Evolutionary conservation across 352 stramenopile species (phyloP).

Genomic region (Chrysophaeum taylorii): DNA sequence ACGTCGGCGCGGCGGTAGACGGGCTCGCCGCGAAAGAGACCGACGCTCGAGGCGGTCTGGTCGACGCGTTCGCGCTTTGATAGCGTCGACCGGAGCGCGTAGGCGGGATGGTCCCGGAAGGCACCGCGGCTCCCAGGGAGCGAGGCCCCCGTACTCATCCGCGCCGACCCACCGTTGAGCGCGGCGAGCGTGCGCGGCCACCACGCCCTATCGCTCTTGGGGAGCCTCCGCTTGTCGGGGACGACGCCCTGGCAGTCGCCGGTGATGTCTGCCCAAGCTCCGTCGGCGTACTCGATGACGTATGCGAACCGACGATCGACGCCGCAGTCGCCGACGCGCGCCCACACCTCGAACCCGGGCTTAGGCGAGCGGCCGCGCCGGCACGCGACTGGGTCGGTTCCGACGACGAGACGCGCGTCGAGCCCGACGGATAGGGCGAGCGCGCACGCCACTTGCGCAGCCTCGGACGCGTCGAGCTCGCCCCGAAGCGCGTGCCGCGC

Average conservation of each 20-base stretch:
- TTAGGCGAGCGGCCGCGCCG: too few relatives aligned
- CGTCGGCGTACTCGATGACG: not conserved
- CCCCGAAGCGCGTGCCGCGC: not conserved
- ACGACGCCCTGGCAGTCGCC: not conserved
- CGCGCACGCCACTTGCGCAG: not conserved
- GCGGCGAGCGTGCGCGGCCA: not conserved
- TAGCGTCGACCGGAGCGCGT: not conserved
- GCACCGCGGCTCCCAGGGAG: not conserved
- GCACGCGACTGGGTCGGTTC: not conserved
- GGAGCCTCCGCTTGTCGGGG: too few relatives aligned
- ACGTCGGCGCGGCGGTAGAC: not conserved
- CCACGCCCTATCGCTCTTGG: not conserved
- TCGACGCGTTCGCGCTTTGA: not conserved
- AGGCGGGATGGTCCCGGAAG: not conserved
- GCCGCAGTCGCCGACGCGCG: not conserved
- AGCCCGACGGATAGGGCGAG: not conserved
- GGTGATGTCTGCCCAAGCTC: not conserved
- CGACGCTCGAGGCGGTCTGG: not conserved
- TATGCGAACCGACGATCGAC: not conserved
- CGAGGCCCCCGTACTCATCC: not conserved
- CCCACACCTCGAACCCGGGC: not conserved
- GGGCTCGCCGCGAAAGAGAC: not conserved
- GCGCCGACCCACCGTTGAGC: not conserved
- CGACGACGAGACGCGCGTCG: slow-evolving; percentile 3
- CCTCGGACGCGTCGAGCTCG: not conserved